These are phyloP conservation scores for Nigrograna mackinnonii DNA, from an alignment of 2,329 filamentous ascomycete species.

Conservation along the genomic window DNA sequence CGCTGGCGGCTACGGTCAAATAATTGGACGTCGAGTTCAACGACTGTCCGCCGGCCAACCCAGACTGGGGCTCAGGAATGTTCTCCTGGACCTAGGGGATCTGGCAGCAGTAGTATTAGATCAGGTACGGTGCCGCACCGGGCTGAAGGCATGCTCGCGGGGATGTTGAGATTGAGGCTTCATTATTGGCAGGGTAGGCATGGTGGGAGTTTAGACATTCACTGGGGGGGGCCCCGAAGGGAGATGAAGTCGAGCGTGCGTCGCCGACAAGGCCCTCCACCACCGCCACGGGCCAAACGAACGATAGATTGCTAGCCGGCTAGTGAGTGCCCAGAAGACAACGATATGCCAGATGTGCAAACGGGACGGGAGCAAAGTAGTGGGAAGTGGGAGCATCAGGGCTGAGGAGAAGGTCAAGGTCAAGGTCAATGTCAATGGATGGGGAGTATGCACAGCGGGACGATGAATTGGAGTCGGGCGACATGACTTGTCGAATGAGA, in stretches of 20 bases:
- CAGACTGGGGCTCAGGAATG: slow-evolving; percentile 33
- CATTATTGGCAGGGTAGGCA: slow-evolving; percentile 38
- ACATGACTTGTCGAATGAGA: no score
- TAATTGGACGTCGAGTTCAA: slow-evolving; percentile 32
- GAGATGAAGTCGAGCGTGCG: no score
- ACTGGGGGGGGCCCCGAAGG: slow-evolving; percentile 17
- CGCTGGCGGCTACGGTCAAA: slow-evolving; percentile 26
- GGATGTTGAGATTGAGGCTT: slow-evolving; percentile 29
- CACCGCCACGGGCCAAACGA: slow-evolving; percentile 1
- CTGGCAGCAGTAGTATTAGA: slow-evolving; percentile 18
- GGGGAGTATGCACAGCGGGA: no score
- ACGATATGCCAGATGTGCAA: slow-evolving; percentile 3
- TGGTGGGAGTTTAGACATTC: slow-evolving; percentile 22
- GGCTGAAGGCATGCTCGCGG: slow-evolving; percentile 29
- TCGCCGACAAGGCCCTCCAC: slow-evolving; percentile 3
- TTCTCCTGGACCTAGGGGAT: slow-evolving; percentile 27
- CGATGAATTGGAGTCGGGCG: no score
- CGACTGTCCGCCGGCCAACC: slow-evolving; percentile 30
- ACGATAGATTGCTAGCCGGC: slow-evolving; percentile 1
- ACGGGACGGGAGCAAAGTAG: slow-evolving; percentile 14
- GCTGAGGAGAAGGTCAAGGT: no score
- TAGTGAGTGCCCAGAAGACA: slow-evolving; percentile 3
- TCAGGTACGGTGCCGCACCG: slow-evolving; percentile 37
- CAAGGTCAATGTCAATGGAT: no score
- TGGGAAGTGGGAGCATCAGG: slow-evolving; percentile 23